A percentile compares a stretch with the other conserved stretches of the same genome.
Conservation (phyloP, 352 stramenopile species). For the Salisapilia sapeloensis region DNA sequence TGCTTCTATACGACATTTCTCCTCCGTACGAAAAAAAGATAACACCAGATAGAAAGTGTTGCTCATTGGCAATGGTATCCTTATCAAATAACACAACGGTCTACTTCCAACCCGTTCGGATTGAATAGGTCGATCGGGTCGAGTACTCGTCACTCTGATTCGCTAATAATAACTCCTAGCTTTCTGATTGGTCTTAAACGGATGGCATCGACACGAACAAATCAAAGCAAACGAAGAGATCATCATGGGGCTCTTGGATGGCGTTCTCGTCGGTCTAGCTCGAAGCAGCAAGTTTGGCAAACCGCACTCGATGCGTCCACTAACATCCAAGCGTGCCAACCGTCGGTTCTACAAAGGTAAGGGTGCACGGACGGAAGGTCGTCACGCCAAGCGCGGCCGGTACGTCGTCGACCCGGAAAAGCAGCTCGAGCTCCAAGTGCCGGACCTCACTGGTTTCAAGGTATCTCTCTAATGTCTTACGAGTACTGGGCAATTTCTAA, state of each 20-base stretch:
- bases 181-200: no score
- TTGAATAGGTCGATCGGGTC: no score
- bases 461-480: constrained; percentile 7
- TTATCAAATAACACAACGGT: no score
- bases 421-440: constrained; percentile 85
- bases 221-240: constrained; percentile 1
- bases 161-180: no score
- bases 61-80: no score
- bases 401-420: constrained; percentile 87
- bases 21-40: no score
- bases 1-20: no score
- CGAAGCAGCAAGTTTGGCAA: constrained; percentile 75
- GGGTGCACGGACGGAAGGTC: constrained; percentile 83
- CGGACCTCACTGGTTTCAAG: constrained; percentile 88
- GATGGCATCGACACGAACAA: no score
- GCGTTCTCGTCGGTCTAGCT: constrained; percentile 45
- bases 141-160: no score
- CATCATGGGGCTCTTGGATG: constrained; percentile 61
- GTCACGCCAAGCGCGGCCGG: constrained; percentile 82
- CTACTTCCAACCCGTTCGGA: no score
- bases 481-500: not conserved
- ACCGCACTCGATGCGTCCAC: constrained; percentile 68
- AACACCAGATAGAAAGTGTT: no score
- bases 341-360: constrained; percentile 95
- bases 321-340: constrained; percentile 87